These are phyloP conservation scores for Neopestalotiopsis rosae DNA, from an alignment of 2,329 filamentous ascomycete species.

Conservation along the genomic window DNA sequence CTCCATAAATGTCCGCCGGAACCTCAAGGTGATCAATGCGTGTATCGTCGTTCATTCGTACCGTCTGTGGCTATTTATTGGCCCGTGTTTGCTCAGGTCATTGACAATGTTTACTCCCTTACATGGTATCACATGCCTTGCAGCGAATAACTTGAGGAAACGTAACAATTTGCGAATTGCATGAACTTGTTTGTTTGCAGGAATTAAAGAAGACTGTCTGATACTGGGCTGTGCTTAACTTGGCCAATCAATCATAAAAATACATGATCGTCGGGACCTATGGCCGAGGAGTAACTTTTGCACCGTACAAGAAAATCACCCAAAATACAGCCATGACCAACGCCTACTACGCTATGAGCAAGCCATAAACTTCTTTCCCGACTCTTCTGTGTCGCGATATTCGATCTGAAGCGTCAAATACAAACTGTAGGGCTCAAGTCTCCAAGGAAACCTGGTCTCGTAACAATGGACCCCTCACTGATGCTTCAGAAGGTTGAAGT, in stretches of 20 bases:
- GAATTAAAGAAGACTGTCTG: no score
- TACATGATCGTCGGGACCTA: background rate
- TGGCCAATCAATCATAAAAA: background rate
- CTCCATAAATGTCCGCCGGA: background rate
- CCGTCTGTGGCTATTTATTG: background rate
- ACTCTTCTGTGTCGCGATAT: background rate
- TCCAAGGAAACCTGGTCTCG: background rate
- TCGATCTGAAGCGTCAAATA: background rate
- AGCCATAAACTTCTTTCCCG: background rate
- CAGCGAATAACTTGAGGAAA: no score
- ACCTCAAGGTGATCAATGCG: background rate
- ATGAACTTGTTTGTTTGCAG: no score
- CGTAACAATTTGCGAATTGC: no score
- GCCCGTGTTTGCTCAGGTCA: background rate
- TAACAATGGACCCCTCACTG: background rate
- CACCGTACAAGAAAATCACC: background rate
- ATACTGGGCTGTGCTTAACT: background rate
- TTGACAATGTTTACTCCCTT: background rate
- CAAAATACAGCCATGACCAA: background rate
- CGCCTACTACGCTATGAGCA: background rate
- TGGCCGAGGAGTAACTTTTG: background rate
- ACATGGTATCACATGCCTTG: no score
- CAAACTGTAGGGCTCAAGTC: background rate
- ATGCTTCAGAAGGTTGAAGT: conserved; percentile 65
- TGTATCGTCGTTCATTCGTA: background rate